phyloP scores from a whole-genome alignment of 805 yeast genomes.

The Kodamaea lidongshanica region DNA sequence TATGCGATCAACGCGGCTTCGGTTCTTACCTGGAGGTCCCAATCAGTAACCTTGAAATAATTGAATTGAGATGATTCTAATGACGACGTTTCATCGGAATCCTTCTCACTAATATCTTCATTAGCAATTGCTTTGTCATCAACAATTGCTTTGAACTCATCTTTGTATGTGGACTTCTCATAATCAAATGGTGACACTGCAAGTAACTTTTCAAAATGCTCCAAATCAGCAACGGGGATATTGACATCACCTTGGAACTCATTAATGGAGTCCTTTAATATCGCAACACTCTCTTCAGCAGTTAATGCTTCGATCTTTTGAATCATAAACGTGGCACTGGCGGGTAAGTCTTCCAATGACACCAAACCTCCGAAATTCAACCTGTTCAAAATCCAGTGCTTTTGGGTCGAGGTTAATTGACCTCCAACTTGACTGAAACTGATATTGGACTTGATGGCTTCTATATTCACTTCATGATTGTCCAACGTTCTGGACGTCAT shows the following conservation, averaged over 20 bases:
- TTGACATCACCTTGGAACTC: slow-evolving; percentile 45
- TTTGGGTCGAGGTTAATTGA: slow-evolving; percentile 21
- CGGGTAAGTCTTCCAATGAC: slow-evolving; percentile 27
- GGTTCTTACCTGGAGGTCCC: slow-evolving; percentile 29
- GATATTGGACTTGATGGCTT: slow-evolving; percentile 19
- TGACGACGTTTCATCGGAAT: too few relatives aligned
- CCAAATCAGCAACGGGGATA: slow-evolving; percentile 34
- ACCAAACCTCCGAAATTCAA: slow-evolving; percentile 20
- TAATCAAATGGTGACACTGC: too few relatives aligned
- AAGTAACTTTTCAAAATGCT: slow-evolving; percentile 21
- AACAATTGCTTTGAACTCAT: too few relatives aligned
- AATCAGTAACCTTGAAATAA: slow-evolving; percentile 23
- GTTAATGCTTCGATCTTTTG: slow-evolving; percentile 24
- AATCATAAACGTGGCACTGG: slow-evolving; percentile 23
- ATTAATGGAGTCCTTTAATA: slow-evolving; percentile 32
- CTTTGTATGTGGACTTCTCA: too few relatives aligned
- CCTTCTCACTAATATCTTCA: too few relatives aligned
- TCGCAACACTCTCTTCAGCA: slow-evolving; percentile 33
- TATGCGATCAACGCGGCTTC: slow-evolving; percentile 35
- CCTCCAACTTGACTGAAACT: slow-evolving; percentile 20
- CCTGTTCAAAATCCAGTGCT: slow-evolving; percentile 23
- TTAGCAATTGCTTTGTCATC: too few relatives aligned
- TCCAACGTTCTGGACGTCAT: not conserved
- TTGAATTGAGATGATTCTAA: too few relatives aligned
- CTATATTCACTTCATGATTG: slow-evolving; percentile 11